These are phyloP conservation scores for Yarrowia phangngaensis DNA, from an alignment of 805 yeast genomes.

Conservation along the genomic window DNA sequence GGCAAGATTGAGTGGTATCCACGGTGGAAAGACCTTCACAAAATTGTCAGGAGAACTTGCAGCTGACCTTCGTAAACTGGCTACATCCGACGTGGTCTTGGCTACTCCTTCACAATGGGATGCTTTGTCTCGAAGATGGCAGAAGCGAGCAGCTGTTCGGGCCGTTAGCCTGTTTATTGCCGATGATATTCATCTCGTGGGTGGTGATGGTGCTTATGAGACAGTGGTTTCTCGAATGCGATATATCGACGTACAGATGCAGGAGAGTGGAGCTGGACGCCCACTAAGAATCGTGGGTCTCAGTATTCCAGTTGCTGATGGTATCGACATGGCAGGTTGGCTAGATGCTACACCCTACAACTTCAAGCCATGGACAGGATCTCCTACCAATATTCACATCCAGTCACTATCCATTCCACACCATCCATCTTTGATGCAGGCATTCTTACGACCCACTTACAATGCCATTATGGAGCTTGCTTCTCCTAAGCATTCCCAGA, in stretches of 20 bases:
- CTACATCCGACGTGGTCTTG: constrained; percentile 60
- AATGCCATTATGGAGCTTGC: constrained; percentile 42
- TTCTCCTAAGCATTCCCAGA: constrained; percentile 23
- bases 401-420: constrained; percentile 46
- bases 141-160: constrained; percentile 63
- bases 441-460: constrained; percentile 51
- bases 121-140: constrained; percentile 73
- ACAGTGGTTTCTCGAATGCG: constrained; percentile 64
- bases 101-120: constrained; percentile 82
- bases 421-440: constrained; percentile 50
- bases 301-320: constrained; percentile 66
- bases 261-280: constrained; percentile 28
- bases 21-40: constrained; percentile 55
- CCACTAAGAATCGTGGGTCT: constrained; percentile 62
- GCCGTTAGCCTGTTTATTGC: constrained; percentile 63
- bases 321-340: constrained; percentile 82
- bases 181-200: constrained; percentile 69
- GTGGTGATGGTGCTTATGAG: constrained; percentile 73
- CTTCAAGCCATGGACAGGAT: constrained; percentile 57
- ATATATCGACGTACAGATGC: constrained; percentile 61
- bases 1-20: constrained; percentile 43
- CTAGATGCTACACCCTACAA: constrained; percentile 71
- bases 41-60: constrained; percentile 57
- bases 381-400: constrained; percentile 56
- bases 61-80: constrained; percentile 53